These are phyloP conservation scores for Skeletonema menzelii DNA, from an alignment of 108 stramenopile genomes.

Conservation along the genomic window DNA sequence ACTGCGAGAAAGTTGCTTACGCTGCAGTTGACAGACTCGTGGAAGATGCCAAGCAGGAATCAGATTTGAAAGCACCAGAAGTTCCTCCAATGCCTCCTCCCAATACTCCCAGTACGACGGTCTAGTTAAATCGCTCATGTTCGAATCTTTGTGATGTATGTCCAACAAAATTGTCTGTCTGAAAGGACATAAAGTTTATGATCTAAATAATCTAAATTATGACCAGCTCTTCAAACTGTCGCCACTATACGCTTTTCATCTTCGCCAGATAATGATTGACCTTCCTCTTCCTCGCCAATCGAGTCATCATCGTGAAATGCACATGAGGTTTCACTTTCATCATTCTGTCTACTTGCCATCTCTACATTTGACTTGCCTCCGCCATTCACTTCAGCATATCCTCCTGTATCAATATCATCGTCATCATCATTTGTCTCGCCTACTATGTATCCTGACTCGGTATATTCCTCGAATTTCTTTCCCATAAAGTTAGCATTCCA, in stretches of 20 bases:
- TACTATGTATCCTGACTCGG: slow-evolving; percentile 89
- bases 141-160: not conserved
- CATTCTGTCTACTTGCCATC: slow-evolving; percentile 74
- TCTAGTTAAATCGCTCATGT: not conserved
- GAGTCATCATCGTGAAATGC: slow-evolving; percentile 79
- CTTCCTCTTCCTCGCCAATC: slow-evolving; percentile 67
- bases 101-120: not conserved
- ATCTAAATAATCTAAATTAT: not conserved
- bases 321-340: slow-evolving; percentile 76
- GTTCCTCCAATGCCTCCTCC: not conserved
- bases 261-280: slow-evolving; percentile 48
- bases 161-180: not conserved
- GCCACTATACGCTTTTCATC: slow-evolving; percentile 30
- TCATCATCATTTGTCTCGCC: slow-evolving; percentile 66
- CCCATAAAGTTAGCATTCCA: slow-evolving; percentile 96
- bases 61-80: not conserved
- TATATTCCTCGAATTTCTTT: slow-evolving; percentile 88
- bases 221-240: not conserved
- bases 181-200: not conserved
- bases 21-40: not conserved
- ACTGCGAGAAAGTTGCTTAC: slow-evolving; percentile 1
- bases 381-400: slow-evolving; percentile 24
- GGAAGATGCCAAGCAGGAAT: not conserved
- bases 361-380: slow-evolving; percentile 46
- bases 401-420: slow-evolving; percentile 37